Percentiles rank a stretch among this genome's conserved stretches.
phyloP scores from a whole-genome alignment of 768 basidiomycete species.

The Termitomyces sp. region DNA sequence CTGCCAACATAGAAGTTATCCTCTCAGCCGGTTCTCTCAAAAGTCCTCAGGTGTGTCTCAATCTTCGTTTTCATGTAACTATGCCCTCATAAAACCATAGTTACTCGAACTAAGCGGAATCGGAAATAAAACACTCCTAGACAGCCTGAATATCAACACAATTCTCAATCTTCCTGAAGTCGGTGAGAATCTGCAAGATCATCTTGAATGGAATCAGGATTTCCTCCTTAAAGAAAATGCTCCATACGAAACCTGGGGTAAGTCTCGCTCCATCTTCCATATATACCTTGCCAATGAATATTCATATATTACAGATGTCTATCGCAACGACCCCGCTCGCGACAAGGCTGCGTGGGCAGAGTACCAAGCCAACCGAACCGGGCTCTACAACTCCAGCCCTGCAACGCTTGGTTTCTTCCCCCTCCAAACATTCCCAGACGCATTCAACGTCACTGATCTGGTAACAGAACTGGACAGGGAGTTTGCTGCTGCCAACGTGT shows the following conservation, averaged over 20 bases:
- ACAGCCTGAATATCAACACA: slow-evolving; percentile 31
- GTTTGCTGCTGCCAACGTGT: slow-evolving; percentile 6
- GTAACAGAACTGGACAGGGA: slow-evolving; percentile 9
- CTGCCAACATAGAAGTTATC: slow-evolving; percentile 46
- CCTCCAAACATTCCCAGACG: slow-evolving; percentile 13
- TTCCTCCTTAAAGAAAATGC: slow-evolving; percentile 13
- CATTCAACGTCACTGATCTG: slow-evolving; percentile 11
- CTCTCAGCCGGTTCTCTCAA: slow-evolving; percentile 31
- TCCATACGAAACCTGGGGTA: slow-evolving; percentile 12
- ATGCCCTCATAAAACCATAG: slow-evolving; percentile 20
- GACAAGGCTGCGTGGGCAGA: slow-evolving; percentile 8
- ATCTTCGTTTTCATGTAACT: not conserved
- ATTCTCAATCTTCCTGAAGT: slow-evolving; percentile 36
- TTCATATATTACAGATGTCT: slow-evolving; percentile 4
- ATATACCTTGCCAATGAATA: not conserved
- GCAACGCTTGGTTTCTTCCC: slow-evolving; percentile 11
- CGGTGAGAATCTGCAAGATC: slow-evolving; percentile 45
- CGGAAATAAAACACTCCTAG: slow-evolving; percentile 37
- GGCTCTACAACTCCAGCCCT: slow-evolving; percentile 9
- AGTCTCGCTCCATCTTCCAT: not conserved
- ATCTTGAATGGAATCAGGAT: slow-evolving; percentile 12
- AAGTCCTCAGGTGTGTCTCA: slow-evolving; percentile 2
- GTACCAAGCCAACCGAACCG: slow-evolving; percentile 10
- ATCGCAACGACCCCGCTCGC: slow-evolving; percentile 11
- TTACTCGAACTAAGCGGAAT: slow-evolving; percentile 43